Evolutionary conservation across 768 basidiomycete species (phyloP), one percentile per base, ranked within the genome.

Genomic region (Candolleomyces efflorescens): DNA sequence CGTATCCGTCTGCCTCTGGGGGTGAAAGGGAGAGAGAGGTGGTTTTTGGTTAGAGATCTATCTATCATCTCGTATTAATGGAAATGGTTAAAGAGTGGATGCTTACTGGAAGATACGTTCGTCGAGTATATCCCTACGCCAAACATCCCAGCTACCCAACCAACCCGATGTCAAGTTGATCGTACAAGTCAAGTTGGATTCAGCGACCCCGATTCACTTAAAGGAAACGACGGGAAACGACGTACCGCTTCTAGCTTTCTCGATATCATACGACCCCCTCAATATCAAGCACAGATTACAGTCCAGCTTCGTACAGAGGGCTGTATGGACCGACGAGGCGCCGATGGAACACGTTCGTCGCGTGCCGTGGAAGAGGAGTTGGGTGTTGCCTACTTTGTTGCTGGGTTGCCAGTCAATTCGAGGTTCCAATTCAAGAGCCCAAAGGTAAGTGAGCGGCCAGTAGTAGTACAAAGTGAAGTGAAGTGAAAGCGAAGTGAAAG

Each of bases 331-430:
- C 7, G 62, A 47, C 2, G 47, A 63, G 47, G 67, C 63, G 2
- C 60, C 69, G 17, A 70, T 62, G 3, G 41, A 37, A 46, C 69
- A 70, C 20, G 55, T 65, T n/a, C 68, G 60, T 55, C 56, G 56
- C 1, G 69, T 70, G 2, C 69, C 69, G 32, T 70, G 69, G 41
- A 68, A 70, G 38, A 69, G 59, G 62, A 70, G 65, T 32, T 69
- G 64, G 0, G 68, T 66, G 50, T 70, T 70, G 18, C 69, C 69
- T 3, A 70, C 69, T 59, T 63, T 64, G 43, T 70, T 70, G 43
- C 68, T 65, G 22, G n/a, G n/a, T n/a, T n/a, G n/a, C n/a, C n/a
- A n/a, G n/a, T n/a, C 17, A 24, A 39, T 39, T 27, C 17, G 12
- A 20, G 41, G 41, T 39, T 39, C 9, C 38, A 43, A 43, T 17